A percentile compares a stretch with the other conserved stretches of the same genome.
phyloP scores from a whole-genome alignment of 768 basidiomycete genomes.

The Tylopilus plumbeoviolaceoides region DNA sequence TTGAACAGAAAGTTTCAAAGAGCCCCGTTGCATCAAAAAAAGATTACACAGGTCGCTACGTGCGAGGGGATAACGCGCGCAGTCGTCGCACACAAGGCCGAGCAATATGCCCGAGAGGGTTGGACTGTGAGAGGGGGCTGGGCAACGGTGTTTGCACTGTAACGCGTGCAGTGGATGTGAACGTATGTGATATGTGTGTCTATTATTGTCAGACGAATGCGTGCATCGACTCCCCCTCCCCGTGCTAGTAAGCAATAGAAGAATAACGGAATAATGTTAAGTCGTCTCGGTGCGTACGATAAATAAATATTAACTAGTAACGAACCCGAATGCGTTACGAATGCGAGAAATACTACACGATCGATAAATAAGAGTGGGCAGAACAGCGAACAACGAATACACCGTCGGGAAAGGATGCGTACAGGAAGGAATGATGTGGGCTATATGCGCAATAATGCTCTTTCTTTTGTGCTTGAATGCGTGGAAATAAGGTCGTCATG shows the following conservation, averaged over 20 bases:
- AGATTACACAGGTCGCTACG: background rate
- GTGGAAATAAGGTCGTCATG: conserved; percentile 3
- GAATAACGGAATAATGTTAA: conserved; percentile 11
- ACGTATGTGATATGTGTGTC: background rate
- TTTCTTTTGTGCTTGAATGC: background rate
- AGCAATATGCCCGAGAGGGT: conserved; percentile 5
- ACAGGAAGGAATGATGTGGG: background rate
- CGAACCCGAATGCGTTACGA: conserved; percentile 9
- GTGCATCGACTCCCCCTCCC: background rate
- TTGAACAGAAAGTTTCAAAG: too few species aligned
- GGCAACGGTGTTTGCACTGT: background rate
- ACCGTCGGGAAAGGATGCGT: conserved; percentile 6
- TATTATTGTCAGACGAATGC: background rate
- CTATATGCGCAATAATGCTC: conserved; percentile 10
- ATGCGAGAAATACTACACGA: conserved; percentile 16
- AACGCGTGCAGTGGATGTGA: background rate
- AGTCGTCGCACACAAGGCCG: conserved; percentile 10
- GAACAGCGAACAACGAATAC: conserved; percentile 14
- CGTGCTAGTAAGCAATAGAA: background rate
- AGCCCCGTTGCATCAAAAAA: background rate
- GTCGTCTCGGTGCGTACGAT: conserved; percentile 6
- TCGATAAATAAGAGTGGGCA: conserved; percentile 15
- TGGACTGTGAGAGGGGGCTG: background rate
- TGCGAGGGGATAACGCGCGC: conserved; percentile 17
- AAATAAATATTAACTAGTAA: conserved; percentile 17